Conservation (phyloP, 768 basidiomycete genomes). For the Leccinum variicolor region DNA sequence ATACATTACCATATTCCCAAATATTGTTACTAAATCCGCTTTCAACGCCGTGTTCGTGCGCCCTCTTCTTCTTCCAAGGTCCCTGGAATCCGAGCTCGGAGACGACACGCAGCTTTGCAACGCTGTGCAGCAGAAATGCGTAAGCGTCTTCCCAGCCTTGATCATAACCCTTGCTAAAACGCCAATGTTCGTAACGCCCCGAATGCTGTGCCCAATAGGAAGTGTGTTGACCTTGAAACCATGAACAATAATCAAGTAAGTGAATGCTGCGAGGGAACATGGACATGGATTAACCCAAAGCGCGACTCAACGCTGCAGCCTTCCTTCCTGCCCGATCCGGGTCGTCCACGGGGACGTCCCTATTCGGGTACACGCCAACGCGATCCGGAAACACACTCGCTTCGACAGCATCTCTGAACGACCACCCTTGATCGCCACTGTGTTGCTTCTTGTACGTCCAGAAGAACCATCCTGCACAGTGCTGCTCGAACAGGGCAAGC, state of each 20-base stretch:
- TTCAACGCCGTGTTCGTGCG: conserved; percentile 40
- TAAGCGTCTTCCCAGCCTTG: conserved; percentile 74
- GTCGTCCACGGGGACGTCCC: conserved; percentile 12
- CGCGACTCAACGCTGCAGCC: conserved; percentile 28
- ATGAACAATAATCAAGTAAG: conserved; percentile 3
- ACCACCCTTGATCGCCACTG: conserved; percentile 72
- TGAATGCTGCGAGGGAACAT: conserved; percentile 14
- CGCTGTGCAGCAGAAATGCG: conserved; percentile 43
- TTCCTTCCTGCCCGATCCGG: conserved; percentile 24
- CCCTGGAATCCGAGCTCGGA: conserved; percentile 64
- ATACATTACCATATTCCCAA: conserved; percentile 64
- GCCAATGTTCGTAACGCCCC: conserved; percentile 61
- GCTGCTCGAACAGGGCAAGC: conserved; percentile 57
- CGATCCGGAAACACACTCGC: conserved; percentile 58
- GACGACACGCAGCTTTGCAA: conserved; percentile 24
- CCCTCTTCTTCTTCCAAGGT: conserved; percentile 52
- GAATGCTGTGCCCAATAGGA: conserved; percentile 46
- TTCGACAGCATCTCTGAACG: conserved; percentile 59
- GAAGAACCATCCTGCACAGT: conserved; percentile 76
- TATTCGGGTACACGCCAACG: conserved; percentile 41
- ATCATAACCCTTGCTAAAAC: conserved; percentile 63
- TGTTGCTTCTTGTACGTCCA: conserved; percentile 80
- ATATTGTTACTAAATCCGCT: conserved; percentile 39
- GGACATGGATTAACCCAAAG: conserved; percentile 29
- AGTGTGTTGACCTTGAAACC: conserved; percentile 34